Evolutionary conservation across 129 eudicot species (phyloP), one percentile per base, ranked within the genome.

Genomic region (Lonicera japonica): DNA sequence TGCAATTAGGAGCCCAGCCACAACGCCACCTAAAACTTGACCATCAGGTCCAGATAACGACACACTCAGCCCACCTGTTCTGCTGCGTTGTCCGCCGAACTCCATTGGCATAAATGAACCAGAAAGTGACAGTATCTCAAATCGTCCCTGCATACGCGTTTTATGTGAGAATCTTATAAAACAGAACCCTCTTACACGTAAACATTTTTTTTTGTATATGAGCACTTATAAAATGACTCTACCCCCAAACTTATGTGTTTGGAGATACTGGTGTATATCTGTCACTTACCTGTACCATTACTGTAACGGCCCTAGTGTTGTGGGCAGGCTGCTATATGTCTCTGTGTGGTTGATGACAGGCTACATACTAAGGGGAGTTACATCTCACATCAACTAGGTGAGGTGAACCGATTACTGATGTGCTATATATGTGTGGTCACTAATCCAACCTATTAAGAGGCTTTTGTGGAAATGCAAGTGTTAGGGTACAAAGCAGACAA

Each of bases 31-130:
- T 59, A 89, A 73, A 16, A 80, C 83, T 60, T 76, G 43, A n/a
- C 95, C 95, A 60, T 89, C 83, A 5, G 87, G 83, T 25, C 83
- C 88, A 46, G 95, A 79, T 51, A 89, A 74, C 0, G 83, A 63
- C 46, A 79, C 88, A 40, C 83, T 85, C 58, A 83, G 56, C 34
- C 83, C 80, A 29, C 83, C 81, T 0, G 67, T 68, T 65, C 81
- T 56, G 43, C 79, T 80, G 15, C 75, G 71, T 46, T 61, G 81
- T 19, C 86, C 79, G 17, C 56, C 83, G 63, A 21, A 56, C 38
- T 77, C 86, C 15, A 75, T 29, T 22, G 71, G 71, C 83, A 71
- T 61, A 66, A 76, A 84, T 11, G 90, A 73, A 52, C 86, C 86
- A 53, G 76, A 76, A 57, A 83, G 90, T 34, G 86, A 70, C 25